A percentile compares a stretch with the other conserved stretches of the same genome.
Evolutionary conservation across 2,329 filamentous ascomycete genomes (phyloP).

Genomic region (Aspergillus ustus): DNA sequence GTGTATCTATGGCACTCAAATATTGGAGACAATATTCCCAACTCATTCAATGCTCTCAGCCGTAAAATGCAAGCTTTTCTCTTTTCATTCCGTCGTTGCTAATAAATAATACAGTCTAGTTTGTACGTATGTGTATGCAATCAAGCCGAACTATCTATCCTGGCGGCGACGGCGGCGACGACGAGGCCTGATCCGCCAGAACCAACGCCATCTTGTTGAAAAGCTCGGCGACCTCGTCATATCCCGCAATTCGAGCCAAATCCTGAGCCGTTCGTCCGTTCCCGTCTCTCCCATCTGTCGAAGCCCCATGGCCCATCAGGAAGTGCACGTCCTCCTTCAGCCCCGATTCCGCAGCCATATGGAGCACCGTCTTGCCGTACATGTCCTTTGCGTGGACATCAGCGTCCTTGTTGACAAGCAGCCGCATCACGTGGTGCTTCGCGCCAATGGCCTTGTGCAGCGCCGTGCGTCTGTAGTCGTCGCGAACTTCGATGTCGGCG

Average conservation of each 20-base stretch:
- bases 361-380: slow-evolving; percentile 29
- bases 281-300: slow-evolving; percentile 23
- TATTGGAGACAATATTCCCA: background rate
- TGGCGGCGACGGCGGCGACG: background rate
- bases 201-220: slow-evolving; percentile 23
- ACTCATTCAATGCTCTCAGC: background rate
- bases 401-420: slow-evolving; percentile 26
- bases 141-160: background rate
- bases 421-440: slow-evolving; percentile 27
- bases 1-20: slow-evolving; percentile 1
- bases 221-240: slow-evolving; percentile 12
- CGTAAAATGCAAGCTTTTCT: background rate
- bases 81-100: background rate
- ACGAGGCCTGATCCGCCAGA: slow-evolving; percentile 13
- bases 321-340: slow-evolving; percentile 28
- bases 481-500: slow-evolving; percentile 30
- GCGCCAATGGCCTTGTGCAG: slow-evolving; percentile 27
- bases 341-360: slow-evolving; percentile 29
- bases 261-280: slow-evolving; percentile 28
- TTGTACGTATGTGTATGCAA: background rate
- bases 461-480: slow-evolving; percentile 29
- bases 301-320: slow-evolving; percentile 27
- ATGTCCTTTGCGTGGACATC: slow-evolving; percentile 28
- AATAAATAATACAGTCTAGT: slow-evolving; percentile 13
- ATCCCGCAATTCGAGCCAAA: slow-evolving; percentile 23